phyloP scores from a whole-genome alignment of 305 asterid genomes.

The Caryopteris hybrid region DNA sequence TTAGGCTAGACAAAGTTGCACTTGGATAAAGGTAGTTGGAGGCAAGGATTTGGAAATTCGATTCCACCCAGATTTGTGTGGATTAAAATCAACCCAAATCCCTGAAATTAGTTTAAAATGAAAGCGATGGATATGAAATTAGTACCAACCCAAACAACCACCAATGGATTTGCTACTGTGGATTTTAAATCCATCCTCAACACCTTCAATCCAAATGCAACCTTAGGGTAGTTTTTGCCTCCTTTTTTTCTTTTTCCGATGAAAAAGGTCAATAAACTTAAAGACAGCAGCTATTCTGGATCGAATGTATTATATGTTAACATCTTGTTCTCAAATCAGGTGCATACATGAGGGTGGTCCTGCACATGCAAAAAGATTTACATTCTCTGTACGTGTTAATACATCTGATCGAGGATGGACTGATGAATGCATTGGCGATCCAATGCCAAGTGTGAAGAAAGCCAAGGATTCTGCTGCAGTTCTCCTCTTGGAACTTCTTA shows the following conservation, averaged over 20 bases:
- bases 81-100: too few species aligned
- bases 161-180: too few species aligned
- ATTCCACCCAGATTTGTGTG: too few species aligned
- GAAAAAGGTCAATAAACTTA: neutral
- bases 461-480: constrained; percentile 97
- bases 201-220: neutral
- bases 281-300: neutral
- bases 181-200: neutral
- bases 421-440: constrained; percentile 94
- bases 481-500: constrained; percentile 77
- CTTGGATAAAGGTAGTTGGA: too few species aligned
- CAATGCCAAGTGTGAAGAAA: constrained; percentile 98
- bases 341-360: constrained; percentile 94
- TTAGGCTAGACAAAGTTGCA: too few species aligned
- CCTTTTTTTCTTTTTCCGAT: neutral
- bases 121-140: too few species aligned
- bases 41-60: too few species aligned
- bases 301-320: neutral
- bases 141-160: too few species aligned
- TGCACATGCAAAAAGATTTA: constrained; percentile 94
- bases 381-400: constrained; percentile 84
- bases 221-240: too few species aligned
- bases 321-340: constrained; percentile 31
- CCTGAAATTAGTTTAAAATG: too few species aligned
- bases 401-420: constrained; percentile 90